Conservation (phyloP, 208 protist genomes). For the Naegleria lovaniensis region DNA sequence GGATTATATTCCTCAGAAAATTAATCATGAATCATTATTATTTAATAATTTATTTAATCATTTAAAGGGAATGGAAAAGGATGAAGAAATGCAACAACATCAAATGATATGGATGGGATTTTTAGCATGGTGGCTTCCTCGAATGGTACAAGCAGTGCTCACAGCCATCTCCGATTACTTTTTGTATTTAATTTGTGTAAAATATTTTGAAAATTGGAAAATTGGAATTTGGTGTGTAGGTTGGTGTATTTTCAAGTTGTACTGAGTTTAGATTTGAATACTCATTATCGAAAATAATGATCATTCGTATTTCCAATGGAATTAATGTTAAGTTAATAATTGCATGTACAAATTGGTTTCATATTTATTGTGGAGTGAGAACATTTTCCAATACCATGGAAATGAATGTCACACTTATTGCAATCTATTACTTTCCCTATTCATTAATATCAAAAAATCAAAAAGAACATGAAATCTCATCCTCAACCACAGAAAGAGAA, state of each 20-base stretch:
- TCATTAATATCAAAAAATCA: background rate
- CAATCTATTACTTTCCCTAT: background rate
- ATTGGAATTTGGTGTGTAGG: background rate
- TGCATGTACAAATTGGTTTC: constrained; percentile 4
- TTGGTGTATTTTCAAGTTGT: background rate
- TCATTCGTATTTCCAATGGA: background rate
- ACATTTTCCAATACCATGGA: constrained; percentile 28
- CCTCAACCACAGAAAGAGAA: no score
- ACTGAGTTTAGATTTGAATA: no score
- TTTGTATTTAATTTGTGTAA: background rate
- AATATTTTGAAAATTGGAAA: background rate
- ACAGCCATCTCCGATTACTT: background rate
- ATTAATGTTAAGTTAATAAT: background rate
- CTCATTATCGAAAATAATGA: background rate
- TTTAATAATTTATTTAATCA: no score
- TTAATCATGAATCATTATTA: background rate
- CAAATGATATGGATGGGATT: background rate
- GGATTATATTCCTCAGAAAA: background rate
- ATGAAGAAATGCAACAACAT: background rate
- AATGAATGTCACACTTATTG: background rate
- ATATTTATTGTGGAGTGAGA: constrained; percentile 25
- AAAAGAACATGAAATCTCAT: background rate
- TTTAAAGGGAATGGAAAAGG: no score
- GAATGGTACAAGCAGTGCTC: background rate
- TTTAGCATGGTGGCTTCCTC: background rate